These are phyloP conservation scores for Lanmaoa rubissima DNA, from an alignment of 768 basidiomycete genomes.

Conservation along the genomic window DNA sequence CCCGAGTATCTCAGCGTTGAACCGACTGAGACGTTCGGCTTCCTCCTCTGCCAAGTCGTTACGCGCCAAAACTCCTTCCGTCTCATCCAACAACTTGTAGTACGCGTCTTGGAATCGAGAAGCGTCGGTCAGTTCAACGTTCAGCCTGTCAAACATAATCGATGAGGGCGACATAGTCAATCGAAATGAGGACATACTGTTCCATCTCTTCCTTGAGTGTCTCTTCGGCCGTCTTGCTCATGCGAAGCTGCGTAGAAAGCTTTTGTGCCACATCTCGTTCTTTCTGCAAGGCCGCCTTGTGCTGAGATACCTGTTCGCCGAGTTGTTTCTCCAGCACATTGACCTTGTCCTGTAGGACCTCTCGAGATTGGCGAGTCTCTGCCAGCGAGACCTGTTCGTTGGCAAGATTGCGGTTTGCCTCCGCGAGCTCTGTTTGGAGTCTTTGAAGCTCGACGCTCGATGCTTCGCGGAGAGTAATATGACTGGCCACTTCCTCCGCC, in stretches of 20 bases:
- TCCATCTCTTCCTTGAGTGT: conserved; percentile 66
- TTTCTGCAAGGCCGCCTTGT: conserved; percentile 40
- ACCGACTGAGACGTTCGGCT: conserved; percentile 65
- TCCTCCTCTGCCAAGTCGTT: conserved; percentile 83
- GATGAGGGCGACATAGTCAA: not conserved
- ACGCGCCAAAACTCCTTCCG: conserved; percentile 60
- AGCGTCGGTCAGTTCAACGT: conserved; percentile 53
- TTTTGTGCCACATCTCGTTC: conserved; percentile 48
- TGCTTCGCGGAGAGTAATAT: conserved; percentile 41
- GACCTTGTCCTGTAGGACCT: conserved; percentile 28
- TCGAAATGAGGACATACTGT: conserved; percentile 44
- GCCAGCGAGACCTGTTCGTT: conserved; percentile 21
- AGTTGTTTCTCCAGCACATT: conserved; percentile 28
- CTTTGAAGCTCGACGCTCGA: conserved; percentile 42
- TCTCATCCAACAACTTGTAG: conserved; percentile 57
- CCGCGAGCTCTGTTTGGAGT: conserved; percentile 37
- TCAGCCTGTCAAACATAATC: conserved; percentile 33
- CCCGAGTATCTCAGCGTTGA: conserved; percentile 84
- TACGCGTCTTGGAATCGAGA: conserved; percentile 74
- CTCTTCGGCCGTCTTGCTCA: conserved; percentile 63
- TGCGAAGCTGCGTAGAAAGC: conserved; percentile 49
- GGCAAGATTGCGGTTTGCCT: conserved; percentile 19
- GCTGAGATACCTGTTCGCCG: conserved; percentile 31
- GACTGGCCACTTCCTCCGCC: conserved; percentile 38
- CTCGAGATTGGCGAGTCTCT: conserved; percentile 18